Conservation (phyloP, 345 rosid species). For the Angophora floribunda region DNA sequence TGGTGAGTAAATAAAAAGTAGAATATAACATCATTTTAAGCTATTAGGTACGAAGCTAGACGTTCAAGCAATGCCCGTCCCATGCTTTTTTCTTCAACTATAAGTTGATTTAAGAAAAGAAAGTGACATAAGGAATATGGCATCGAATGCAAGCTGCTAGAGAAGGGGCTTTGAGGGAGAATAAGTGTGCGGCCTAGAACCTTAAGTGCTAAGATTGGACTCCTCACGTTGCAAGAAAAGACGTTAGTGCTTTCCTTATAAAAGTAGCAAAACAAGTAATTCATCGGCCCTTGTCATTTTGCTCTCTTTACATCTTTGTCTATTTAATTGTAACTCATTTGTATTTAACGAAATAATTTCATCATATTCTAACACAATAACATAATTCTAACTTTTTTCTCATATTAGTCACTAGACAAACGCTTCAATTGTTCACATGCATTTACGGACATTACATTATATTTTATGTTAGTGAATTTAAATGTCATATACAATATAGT, state of each 20-base stretch:
- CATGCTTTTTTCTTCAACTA: too few relatives aligned
- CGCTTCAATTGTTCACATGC: background rate
- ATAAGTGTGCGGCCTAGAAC: rapidly evolving
- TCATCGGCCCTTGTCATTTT: background rate
- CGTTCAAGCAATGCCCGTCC: too few relatives aligned
- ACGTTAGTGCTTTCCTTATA: background rate
- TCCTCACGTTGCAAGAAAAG: background rate
- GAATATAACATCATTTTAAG: too few relatives aligned
- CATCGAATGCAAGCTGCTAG: too few relatives aligned
- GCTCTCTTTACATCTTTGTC: background rate
- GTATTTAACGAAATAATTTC: background rate
- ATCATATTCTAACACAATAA: background rate
- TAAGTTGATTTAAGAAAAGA: too few relatives aligned
- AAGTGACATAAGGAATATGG: too few relatives aligned
- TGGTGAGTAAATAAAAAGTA: too few relatives aligned
- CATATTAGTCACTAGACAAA: background rate
- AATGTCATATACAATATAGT: background rate
- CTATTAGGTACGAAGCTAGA: too few relatives aligned
- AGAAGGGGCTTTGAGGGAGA: too few relatives aligned
- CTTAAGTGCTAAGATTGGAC: background rate
- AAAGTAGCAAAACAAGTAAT: background rate
- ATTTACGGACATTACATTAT: background rate
- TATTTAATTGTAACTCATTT: background rate
- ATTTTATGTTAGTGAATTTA: background rate
- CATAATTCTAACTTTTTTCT: rapidly evolving